Evolutionary conservation across 2,329 filamentous ascomycete species (phyloP).

Genomic region (Monosporascus sp.): DNA sequence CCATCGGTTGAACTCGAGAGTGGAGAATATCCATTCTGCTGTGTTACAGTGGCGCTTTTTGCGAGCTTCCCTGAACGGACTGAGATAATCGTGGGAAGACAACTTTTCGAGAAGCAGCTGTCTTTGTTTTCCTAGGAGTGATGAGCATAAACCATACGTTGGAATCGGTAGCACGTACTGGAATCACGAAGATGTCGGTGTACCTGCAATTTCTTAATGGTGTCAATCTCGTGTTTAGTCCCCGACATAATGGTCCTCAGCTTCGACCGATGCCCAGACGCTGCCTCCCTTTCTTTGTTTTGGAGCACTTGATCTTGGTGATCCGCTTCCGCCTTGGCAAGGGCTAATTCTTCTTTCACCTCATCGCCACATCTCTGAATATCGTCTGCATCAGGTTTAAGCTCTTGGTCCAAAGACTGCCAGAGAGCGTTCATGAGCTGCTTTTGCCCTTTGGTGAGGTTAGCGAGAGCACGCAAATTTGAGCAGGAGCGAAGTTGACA

Average conservation of each 20-base stretch:
- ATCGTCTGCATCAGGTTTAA: background rate
- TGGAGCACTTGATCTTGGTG: conserved; percentile 1
- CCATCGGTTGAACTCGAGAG: conserved; percentile 10
- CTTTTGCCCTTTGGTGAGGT: conserved; percentile 1
- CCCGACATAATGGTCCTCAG: background rate
- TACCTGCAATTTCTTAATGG: too few relatives aligned
- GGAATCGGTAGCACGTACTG: too few relatives aligned
- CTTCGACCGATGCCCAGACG: background rate
- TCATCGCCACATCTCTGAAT: conserved; percentile 1
- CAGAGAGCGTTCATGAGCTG: conserved; percentile 1
- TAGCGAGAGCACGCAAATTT: background rate
- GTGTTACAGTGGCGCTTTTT: conserved; percentile 23
- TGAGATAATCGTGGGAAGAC: conserved; percentile 20
- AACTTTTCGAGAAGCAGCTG: conserved; percentile 23
- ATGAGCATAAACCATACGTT: too few relatives aligned
- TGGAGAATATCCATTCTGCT: conserved; percentile 9
- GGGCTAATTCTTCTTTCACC: background rate
- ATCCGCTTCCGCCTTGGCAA: conserved; percentile 1
- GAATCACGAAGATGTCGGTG: too few relatives aligned
- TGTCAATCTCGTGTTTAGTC: background rate
- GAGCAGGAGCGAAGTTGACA: conserved; percentile 1
- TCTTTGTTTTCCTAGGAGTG: background rate
- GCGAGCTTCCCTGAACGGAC: conserved; percentile 20
- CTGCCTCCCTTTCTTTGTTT: background rate
- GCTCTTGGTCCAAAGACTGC: conserved; percentile 1